These are phyloP conservation scores for Cyclocybe cylindracea DNA, from an alignment of 768 basidiomycete genomes.

Conservation along the genomic window DNA sequence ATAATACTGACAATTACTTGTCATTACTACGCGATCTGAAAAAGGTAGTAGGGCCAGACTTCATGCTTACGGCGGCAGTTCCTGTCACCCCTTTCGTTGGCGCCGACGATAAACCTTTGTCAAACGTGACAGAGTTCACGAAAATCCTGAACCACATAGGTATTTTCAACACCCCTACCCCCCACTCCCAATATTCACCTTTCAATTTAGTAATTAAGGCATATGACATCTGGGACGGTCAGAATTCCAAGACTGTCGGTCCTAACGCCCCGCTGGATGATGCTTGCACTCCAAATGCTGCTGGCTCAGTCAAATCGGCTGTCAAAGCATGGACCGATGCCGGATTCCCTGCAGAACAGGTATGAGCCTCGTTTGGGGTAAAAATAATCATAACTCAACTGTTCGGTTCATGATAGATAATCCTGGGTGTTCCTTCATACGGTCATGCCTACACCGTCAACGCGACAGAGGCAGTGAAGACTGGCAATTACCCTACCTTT, in stretches of 20 bases:
- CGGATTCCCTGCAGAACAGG: constrained; percentile 63
- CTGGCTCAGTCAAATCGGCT: constrained; percentile 73
- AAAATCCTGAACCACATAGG: constrained; percentile 52
- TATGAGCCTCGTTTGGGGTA: constrained; percentile 6
- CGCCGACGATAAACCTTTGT: constrained; percentile 55
- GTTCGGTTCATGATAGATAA: constrained; percentile 38
- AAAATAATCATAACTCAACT: background rate
- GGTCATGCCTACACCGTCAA: constrained; percentile 69
- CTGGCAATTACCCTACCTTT: constrained; percentile 31
- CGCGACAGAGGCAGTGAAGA: constrained; percentile 33
- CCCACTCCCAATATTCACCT: background rate
- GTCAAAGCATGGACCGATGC: constrained; percentile 73
- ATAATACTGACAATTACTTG: constrained; percentile 78
- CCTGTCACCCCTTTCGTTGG: constrained; percentile 37
- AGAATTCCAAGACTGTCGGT: constrained; percentile 54
- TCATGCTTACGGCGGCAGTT: constrained; percentile 55
- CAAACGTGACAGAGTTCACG: constrained; percentile 70
- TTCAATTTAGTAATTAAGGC: constrained; percentile 54
- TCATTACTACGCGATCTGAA: constrained; percentile 74
- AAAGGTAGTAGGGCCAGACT: constrained; percentile 40
- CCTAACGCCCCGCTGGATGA: constrained; percentile 86
- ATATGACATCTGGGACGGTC: constrained; percentile 56
- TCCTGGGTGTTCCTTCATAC: constrained; percentile 81
- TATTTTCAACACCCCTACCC: constrained; percentile 9
- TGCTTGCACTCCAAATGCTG: constrained; percentile 54